phyloP scores from a whole-genome alignment of 768 basidiomycete genomes.

The Pisolithus albus region DNA sequence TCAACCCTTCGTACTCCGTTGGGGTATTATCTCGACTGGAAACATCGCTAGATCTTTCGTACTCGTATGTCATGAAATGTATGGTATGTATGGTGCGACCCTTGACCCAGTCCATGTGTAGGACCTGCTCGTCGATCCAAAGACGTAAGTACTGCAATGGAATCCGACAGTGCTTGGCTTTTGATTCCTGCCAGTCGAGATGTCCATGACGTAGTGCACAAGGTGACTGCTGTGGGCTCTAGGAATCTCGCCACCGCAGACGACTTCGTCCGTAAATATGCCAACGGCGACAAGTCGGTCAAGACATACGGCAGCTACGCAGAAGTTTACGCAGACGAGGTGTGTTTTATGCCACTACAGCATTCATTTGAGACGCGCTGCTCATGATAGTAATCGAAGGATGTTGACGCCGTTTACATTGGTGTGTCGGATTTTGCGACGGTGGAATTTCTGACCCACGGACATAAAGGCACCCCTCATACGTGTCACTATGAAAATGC shows the following conservation, averaged over 20 bases:
- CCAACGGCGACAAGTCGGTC: conserved; percentile 44
- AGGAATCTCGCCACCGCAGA: conserved; percentile 62
- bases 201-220: conserved; percentile 60
- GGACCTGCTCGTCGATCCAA: conserved; percentile 74
- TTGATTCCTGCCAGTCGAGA: conserved; percentile 42
- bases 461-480: conserved; percentile 66
- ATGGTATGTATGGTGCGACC: background rate
- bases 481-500: conserved; percentile 77
- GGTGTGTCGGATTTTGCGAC: conserved; percentile 25
- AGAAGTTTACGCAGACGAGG: conserved; percentile 65
- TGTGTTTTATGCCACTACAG: conserved; percentile 25
- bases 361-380: background rate
- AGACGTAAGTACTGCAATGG: conserved; percentile 40
- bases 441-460: conserved; percentile 1
- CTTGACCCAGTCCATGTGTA: conserved; percentile 22
- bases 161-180: background rate
- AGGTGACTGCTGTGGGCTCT: conserved; percentile 71
- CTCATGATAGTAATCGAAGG: conserved; percentile 27
- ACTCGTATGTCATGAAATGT: conserved; percentile 40
- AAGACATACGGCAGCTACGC: conserved; percentile 71
- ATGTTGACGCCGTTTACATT: conserved; percentile 74
- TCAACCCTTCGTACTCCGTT: conserved; percentile 47
- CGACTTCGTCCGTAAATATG: conserved; percentile 54
- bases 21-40: conserved; percentile 88
- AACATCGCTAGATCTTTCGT: conserved; percentile 62